Conservation (phyloP, 208 protist species). For the Leishmania tropica region DNA sequence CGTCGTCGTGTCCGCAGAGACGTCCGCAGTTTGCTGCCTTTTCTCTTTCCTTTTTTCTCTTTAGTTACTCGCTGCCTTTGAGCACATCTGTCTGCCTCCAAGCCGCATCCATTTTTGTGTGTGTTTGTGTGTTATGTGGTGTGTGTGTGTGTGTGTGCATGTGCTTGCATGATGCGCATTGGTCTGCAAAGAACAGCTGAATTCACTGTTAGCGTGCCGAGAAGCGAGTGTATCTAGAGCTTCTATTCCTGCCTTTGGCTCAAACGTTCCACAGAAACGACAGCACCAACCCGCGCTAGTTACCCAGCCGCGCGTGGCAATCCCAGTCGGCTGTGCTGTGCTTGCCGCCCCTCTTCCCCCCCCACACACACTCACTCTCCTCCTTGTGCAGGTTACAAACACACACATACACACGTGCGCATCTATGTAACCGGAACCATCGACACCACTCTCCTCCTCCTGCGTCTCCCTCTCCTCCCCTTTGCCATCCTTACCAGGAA, state of each 20-base stretch:
- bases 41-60: not conserved
- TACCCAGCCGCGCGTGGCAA: not conserved
- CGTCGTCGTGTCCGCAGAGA: not conserved
- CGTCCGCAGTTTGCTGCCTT: not conserved
- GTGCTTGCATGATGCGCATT: not conserved
- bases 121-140: not conserved
- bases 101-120: not conserved
- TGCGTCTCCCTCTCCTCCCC: conserved; percentile 11
- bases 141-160: not conserved
- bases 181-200: not conserved
- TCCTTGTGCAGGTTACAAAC: too few relatives aligned
- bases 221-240: not conserved
- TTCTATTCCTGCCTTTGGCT: not conserved
- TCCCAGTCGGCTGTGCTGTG: not conserved
- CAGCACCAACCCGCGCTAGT: too few relatives aligned
- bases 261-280: not conserved
- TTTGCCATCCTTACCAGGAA: not conserved
- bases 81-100: not conserved
- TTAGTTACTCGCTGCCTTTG: not conserved
- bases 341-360: not conserved
- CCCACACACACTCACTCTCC: too few relatives aligned
- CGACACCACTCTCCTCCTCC: not conserved
- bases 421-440: not conserved
- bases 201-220: not conserved
- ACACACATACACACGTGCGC: not conserved